Conservation (phyloP, 805 yeast species). For the Suhomyces kilbournensis region DNA sequence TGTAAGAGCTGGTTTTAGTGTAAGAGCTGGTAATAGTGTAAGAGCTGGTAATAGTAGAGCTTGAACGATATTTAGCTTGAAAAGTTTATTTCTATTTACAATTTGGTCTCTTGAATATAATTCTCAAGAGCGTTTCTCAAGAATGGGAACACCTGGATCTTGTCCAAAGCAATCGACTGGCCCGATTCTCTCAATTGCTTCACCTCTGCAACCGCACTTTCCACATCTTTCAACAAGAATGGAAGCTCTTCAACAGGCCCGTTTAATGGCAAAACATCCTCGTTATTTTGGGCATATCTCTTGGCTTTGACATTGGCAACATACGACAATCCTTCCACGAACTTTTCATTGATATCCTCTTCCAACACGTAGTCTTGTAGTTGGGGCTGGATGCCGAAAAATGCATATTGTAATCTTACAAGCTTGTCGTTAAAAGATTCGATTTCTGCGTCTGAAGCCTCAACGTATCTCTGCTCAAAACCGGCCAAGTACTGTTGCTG, state of each 20-base stretch:
- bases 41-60: too few species aligned
- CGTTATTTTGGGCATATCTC: conserved; percentile 23
- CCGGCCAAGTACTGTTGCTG: conserved; percentile 51
- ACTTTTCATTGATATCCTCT: conserved; percentile 47
- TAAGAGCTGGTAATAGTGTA: too few species aligned
- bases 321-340: conserved; percentile 64
- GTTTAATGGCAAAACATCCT: conserved; percentile 31
- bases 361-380: conserved; percentile 52
- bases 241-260: conserved; percentile 43
- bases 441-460: conserved; percentile 50
- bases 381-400: conserved; percentile 80
- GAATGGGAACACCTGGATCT: conserved; percentile 40
- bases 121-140: conserved; percentile 29
- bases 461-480: conserved; percentile 58
- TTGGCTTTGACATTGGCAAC: conserved; percentile 67
- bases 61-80: too few species aligned
- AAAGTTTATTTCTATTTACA: too few species aligned
- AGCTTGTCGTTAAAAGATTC: conserved; percentile 58
- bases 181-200: conserved; percentile 46
- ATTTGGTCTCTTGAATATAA: conserved; percentile 11
- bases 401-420: conserved; percentile 74
- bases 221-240: conserved; percentile 31
- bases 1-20: too few species aligned
- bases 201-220: conserved; percentile 46
- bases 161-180: conserved; percentile 24